phyloP scores from a whole-genome alignment of 495 filamentous ascomycete genomes.

The Lasiosphaeris hirsuta region DNA sequence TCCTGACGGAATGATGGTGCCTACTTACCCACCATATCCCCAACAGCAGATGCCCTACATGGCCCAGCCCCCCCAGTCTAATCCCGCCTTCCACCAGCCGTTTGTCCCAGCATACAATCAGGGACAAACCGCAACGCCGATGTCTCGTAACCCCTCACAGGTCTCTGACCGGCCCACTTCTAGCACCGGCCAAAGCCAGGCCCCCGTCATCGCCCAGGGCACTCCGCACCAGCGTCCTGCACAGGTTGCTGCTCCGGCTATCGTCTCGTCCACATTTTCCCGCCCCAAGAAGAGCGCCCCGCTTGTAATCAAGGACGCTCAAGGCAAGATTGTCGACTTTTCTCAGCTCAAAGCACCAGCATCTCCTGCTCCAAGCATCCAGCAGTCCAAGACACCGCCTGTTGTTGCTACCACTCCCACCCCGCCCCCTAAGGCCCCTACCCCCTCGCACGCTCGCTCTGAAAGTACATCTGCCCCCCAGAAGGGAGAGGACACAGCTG shows the following conservation, averaged over 20 bases:
- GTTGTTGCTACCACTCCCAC: conserved; percentile 51
- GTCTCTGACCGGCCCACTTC: conserved; percentile 75
- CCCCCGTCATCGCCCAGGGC: conserved; percentile 43
- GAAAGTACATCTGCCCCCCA: conserved; percentile 43
- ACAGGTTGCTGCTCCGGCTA: conserved; percentile 56
- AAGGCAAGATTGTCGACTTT: conserved; percentile 58
- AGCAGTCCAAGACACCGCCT: conserved; percentile 52
- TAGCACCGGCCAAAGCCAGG: conserved; percentile 63
- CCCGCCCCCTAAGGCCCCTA: conserved; percentile 45
- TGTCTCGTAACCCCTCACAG: conserved; percentile 83
- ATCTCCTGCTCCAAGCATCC: conserved; percentile 46
- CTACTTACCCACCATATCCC: conserved; percentile 34
- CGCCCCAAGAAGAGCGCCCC: conserved; percentile 60
- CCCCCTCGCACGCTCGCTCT: conserved; percentile 44
- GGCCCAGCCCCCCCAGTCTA: conserved; percentile 40
- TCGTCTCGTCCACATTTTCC: conserved; percentile 57
- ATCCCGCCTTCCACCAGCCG: conserved; percentile 46
- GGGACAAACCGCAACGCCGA: conserved; percentile 55
- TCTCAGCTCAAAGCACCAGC: conserved; percentile 35
- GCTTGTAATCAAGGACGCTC: conserved; percentile 74
- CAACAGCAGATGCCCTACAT: conserved; percentile 41
- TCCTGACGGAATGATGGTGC: conserved; percentile 43
- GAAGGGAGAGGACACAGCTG: conserved; percentile 37
- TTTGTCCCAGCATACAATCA: conserved; percentile 45
- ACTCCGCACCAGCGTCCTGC: conserved; percentile 51